A percentile compares a stretch with the other conserved stretches of the same genome.
phyloP scores from a whole-genome alignment of 2,329 filamentous ascomycete genomes.

The Chaetomiaceae sp. region DNA sequence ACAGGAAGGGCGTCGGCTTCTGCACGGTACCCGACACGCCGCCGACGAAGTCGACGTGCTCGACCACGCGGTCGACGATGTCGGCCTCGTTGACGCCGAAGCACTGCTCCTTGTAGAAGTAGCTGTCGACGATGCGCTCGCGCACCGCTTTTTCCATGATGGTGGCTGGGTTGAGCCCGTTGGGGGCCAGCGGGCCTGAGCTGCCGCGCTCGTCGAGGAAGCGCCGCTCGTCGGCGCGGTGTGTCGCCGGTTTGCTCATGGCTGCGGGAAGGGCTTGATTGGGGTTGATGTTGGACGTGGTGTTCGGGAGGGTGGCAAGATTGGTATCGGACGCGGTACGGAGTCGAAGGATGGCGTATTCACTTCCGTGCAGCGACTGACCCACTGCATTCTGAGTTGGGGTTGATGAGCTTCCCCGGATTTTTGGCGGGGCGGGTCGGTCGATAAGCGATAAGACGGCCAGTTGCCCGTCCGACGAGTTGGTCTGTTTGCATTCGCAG shows the following conservation, averaged over 20 bases:
- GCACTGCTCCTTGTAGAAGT: slow-evolving; percentile 99
- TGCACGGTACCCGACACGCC: slow-evolving; percentile 81
- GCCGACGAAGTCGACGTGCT: slow-evolving; percentile 74
- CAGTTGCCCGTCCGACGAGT: slow-evolving; percentile 13
- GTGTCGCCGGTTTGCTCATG: slow-evolving; percentile 40
- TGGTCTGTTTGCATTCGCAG: slow-evolving; percentile 1
- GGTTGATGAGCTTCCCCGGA: background rate
- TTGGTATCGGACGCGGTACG: too few species aligned
- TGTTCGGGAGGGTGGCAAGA: background rate
- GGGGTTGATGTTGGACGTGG: background rate
- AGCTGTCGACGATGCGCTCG: slow-evolving; percentile 89
- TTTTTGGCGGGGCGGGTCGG: background rate
- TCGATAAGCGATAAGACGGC: slow-evolving; percentile 26
- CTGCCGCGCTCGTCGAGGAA: slow-evolving; percentile 91
- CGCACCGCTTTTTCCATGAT: slow-evolving; percentile 93
- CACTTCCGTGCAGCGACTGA: too few species aligned
- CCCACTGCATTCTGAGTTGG: too few species aligned
- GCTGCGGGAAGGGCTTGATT: slow-evolving; percentile 12
- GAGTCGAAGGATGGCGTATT: too few species aligned
- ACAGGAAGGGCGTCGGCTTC: slow-evolving; percentile 87
- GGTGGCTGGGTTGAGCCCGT: slow-evolving; percentile 88
- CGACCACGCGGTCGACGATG: slow-evolving; percentile 82
- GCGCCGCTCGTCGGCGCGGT: slow-evolving; percentile 72
- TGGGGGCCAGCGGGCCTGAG: slow-evolving; percentile 65
- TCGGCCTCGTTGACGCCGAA: slow-evolving; percentile 84